phyloP scores from a whole-genome alignment of 2,329 filamentous ascomycete genomes.

The Capronia americana region DNA sequence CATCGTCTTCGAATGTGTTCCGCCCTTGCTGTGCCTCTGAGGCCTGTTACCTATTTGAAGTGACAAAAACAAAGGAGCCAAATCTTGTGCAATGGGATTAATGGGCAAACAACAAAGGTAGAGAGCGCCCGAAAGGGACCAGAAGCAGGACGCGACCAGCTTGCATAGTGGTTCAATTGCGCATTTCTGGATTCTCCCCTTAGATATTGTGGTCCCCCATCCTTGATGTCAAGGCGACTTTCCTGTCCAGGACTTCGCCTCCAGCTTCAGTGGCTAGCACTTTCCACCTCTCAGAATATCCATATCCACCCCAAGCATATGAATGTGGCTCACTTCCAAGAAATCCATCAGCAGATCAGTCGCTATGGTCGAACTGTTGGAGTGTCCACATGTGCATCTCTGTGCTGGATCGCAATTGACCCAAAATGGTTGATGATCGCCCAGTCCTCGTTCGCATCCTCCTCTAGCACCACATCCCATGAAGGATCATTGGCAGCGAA shows the following conservation, averaged over 20 bases:
- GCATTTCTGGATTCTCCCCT: too few relatives aligned
- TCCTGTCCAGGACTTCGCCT: background rate
- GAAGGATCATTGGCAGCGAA: background rate
- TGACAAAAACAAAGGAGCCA: too few relatives aligned
- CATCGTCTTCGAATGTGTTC: too few relatives aligned
- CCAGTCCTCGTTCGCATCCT: constrained; percentile 19
- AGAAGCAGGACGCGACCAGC: too few relatives aligned
- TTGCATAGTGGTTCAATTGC: too few relatives aligned
- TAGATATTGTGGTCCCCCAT: too few relatives aligned
- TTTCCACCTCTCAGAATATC: background rate
- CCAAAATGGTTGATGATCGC: constrained; percentile 17
- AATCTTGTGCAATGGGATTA: too few relatives aligned
- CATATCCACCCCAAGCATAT: background rate
- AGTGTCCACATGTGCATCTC: constrained; percentile 16
- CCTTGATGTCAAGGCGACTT: background rate
- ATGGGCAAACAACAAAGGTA: too few relatives aligned
- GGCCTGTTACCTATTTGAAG: too few relatives aligned
- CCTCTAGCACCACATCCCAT: constrained; percentile 14
- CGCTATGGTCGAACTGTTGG: constrained; percentile 8
- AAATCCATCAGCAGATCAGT: background rate
- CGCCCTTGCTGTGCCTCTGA: too few relatives aligned
- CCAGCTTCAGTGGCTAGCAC: background rate
- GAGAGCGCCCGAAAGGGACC: too few relatives aligned
- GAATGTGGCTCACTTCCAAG: background rate
- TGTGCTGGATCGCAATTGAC: constrained; percentile 7